Base-by-base conservation (phyloP, 257 asterid genomes). In the Agastache rugosa region DNA sequence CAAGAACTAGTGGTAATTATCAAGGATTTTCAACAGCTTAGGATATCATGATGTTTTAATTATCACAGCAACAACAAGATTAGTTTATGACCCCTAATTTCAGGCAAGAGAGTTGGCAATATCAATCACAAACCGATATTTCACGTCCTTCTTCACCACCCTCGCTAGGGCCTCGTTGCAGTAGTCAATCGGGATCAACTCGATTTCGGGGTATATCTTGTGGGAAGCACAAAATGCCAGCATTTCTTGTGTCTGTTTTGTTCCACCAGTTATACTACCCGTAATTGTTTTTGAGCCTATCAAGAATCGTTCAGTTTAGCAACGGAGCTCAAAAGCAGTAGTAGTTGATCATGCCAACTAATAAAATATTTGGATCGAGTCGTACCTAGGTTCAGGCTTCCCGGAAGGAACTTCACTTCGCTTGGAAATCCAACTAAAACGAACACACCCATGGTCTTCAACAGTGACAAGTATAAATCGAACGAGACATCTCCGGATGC, bases 111-210 rank as follows among this genome's bases (percentile, higher is more conserved):
- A 83, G 75, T 87, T 90, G 2, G 82, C 97, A 51, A 94, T 78
- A 81, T 94, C 99, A 31, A 94, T 85, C 73, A 94, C 97, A 35
- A 94, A 92, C 6, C 99, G 90, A 81, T 92, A 94, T 31, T 89
- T 92, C 54, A 94, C 97, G 27, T 94, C 97, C 78, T 75, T 94
- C 61, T 90, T 94, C 47, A 90, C 80, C 83, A 91, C 50, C 85
- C 97, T 86, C 80, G 92, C 91, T 6, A 90, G 76, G 37, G 97
- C 97, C 78, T 92, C 93, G 11, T 94, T 94, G 51, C 88, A 84
- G 54, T 88, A 85, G 25, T 92, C 84, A 23, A 94, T 90, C 5
- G 95, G 92, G 20, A 92, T 77, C 72, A 82, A 1, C 82, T 90
- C 98, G 31, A 90, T 83, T 3, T 90, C 89, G 2, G 99, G 97